A percentile compares a stretch with the other conserved stretches of the same genome.
phyloP scores from a whole-genome alignment of 805 yeast species.

The Sugiyamaella qingdaonensis region DNA sequence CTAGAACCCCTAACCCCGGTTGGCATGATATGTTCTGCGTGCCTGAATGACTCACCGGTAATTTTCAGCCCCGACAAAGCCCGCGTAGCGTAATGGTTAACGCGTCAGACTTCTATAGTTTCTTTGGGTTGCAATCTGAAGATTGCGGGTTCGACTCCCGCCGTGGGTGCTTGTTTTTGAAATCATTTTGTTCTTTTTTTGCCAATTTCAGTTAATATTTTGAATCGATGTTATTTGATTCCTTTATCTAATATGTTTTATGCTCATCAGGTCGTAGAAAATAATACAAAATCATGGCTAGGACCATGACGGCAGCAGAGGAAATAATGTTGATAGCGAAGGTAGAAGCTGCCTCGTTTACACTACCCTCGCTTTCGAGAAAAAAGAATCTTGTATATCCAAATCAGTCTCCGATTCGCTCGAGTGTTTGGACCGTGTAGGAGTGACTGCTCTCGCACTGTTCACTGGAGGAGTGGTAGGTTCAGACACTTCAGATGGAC shows the following conservation, averaged over 20 bases:
- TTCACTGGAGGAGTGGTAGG: neutral
- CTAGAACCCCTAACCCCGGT: no score
- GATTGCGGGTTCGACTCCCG: constrained; percentile 41
- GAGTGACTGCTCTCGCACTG: neutral
- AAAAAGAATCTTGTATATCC: constrained; percentile 6
- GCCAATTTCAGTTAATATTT: no score
- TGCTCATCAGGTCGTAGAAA: no score
- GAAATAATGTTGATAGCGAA: constrained; percentile 6
- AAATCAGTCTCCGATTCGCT: neutral
- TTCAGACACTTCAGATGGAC: neutral
- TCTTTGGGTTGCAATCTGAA: constrained; percentile 31
- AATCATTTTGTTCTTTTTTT: no score
- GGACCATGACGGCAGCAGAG: neutral
- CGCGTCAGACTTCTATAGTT: constrained; percentile 38
- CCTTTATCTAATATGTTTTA: no score
- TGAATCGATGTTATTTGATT: no score
- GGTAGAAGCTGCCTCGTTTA: constrained; percentile 8
- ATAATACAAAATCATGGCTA: neutral
- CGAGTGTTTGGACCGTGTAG: neutral
- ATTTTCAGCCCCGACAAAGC: constrained; percentile 17
- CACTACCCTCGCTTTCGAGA: constrained; percentile 11
- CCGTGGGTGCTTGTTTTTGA: constrained; percentile 32
- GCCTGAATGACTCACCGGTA: neutral
- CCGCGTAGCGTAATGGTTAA: constrained; percentile 41
- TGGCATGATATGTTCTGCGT: no score